Conservation (phyloP, 768 basidiomycete genomes). For the Rhodotorula diobovata region DNA sequence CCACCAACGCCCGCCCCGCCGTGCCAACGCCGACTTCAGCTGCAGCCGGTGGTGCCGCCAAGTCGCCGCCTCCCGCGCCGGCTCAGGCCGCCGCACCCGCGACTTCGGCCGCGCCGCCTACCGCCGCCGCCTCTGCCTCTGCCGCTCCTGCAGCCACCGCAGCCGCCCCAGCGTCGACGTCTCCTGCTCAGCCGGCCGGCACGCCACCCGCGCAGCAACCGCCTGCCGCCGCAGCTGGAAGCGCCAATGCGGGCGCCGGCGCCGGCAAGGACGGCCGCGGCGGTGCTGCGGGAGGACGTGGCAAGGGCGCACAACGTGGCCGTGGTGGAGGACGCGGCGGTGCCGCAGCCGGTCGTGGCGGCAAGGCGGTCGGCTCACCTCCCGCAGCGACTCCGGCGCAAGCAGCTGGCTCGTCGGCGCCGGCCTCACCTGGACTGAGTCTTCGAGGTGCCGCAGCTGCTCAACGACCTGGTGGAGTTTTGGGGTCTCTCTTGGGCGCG, state of each 20-base stretch:
- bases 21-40: conserved; percentile 18
- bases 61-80: conserved; percentile 29
- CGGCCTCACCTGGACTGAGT: background rate
- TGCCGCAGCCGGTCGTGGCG: conserved; percentile 10
- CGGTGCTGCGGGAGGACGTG: conserved; percentile 46
- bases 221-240: conserved; percentile 39
- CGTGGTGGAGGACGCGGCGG: conserved; percentile 46
- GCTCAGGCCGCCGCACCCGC: conserved; percentile 21
- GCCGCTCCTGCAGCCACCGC: conserved; percentile 2
- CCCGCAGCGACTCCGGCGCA: background rate
- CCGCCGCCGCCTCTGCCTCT: conserved; percentile 24
- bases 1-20: conserved; percentile 32
- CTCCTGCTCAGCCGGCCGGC: conserved; percentile 41
- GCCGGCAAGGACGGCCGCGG: conserved; percentile 39
- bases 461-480: conserved; percentile 13
- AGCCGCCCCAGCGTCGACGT: conserved; percentile 42
- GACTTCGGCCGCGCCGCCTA: conserved; percentile 7
- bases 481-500: conserved; percentile 15
- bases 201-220: conserved; percentile 36
- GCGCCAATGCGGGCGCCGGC: conserved; percentile 35
- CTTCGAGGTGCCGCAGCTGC: conserved; percentile 9
- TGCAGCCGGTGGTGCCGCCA: conserved; percentile 23
- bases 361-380: conserved; percentile 6
- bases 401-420: background rate
- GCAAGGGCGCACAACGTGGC: conserved; percentile 42